Conservation (phyloP, 495 filamentous ascomycete genomes). For the Lindgomyces ingoldianus region DNA sequence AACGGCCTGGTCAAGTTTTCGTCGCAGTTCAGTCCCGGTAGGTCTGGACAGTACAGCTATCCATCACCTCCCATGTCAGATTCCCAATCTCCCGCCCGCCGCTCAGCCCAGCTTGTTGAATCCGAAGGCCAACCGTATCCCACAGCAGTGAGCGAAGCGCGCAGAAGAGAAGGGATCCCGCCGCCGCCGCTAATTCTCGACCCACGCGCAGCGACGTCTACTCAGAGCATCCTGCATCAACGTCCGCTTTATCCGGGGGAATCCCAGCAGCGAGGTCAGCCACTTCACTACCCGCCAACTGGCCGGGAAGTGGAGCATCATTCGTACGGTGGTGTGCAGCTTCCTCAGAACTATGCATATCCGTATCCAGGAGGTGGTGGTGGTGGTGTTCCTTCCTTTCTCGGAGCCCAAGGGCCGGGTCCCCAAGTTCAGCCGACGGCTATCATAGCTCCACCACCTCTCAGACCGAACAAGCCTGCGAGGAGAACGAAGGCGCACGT, state of each 20-base stretch:
- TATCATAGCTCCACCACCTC: constrained; percentile 27
- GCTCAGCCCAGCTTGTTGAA: constrained; percentile 34
- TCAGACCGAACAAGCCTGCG: constrained; percentile 56
- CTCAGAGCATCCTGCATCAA: constrained; percentile 19
- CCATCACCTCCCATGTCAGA: constrained; percentile 50
- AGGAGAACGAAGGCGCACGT: constrained; percentile 93
- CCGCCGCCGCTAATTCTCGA: constrained; percentile 11
- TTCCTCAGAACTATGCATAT: constrained; percentile 32
- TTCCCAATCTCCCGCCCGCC: constrained; percentile 42
- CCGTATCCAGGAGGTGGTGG: constrained; percentile 25
- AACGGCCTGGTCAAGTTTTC: constrained; percentile 34
- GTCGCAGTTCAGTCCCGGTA: constrained; percentile 31
- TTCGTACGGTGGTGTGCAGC: constrained; percentile 24
- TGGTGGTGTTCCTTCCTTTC: constrained; percentile 28
- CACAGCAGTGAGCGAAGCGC: constrained; percentile 19
- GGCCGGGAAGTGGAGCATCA: constrained; percentile 21
- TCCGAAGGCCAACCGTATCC: constrained; percentile 32
- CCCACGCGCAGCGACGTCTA: constrained; percentile 13
- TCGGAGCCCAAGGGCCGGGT: constrained; percentile 33
- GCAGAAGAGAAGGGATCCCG: constrained; percentile 23
- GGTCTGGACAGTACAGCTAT: constrained; percentile 39
- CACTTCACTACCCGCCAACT: constrained; percentile 21
- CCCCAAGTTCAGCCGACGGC: constrained; percentile 40
- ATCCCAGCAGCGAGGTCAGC: constrained; percentile 8
- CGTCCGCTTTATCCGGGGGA: constrained; percentile 33